These are phyloP conservation scores for Pseudocercospora cruenta DNA, from an alignment of 2,329 filamentous ascomycete genomes.

Conservation along the genomic window DNA sequence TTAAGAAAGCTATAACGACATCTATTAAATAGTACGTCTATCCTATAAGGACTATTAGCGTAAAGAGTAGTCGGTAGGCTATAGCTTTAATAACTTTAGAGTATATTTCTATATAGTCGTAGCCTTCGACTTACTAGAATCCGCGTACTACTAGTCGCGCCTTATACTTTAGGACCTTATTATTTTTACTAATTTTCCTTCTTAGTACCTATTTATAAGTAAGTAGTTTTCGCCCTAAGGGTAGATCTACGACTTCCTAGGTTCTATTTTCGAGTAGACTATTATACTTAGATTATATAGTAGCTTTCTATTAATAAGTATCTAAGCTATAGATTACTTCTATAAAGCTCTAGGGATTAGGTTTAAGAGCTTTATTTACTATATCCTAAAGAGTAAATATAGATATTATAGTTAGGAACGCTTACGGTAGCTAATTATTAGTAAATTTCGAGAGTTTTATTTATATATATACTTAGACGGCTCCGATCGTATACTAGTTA, in stretches of 20 bases:
- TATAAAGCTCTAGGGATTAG: neutral
- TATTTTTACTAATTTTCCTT: neutral
- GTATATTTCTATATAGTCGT: neutral
- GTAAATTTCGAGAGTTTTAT: neutral
- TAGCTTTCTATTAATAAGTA: neutral
- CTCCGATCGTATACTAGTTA: neutral
- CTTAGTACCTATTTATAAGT: neutral
- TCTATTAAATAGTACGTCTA: slow-evolving; percentile 7
- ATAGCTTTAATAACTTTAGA: neutral
- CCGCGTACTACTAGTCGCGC: neutral
- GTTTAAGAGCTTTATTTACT: neutral
- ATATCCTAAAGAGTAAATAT: neutral
- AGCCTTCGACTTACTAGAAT: slow-evolving; percentile 3
- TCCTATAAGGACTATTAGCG: neutral
- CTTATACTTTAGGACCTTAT: neutral
- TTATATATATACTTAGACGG: neutral
- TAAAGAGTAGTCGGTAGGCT: slow-evolving; percentile 1
- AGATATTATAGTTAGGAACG: neutral
- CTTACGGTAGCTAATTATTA: neutral
- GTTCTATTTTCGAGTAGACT: neutral
- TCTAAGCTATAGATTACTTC: neutral
- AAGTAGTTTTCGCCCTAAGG: neutral
- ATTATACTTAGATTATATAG: neutral
- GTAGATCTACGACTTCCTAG: neutral
- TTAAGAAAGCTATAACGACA: slow-evolving; percentile 2